These are phyloP conservation scores for Solanum chmielewskii DNA, from an alignment of 257 asterid species.

Conservation along the genomic window DNA sequence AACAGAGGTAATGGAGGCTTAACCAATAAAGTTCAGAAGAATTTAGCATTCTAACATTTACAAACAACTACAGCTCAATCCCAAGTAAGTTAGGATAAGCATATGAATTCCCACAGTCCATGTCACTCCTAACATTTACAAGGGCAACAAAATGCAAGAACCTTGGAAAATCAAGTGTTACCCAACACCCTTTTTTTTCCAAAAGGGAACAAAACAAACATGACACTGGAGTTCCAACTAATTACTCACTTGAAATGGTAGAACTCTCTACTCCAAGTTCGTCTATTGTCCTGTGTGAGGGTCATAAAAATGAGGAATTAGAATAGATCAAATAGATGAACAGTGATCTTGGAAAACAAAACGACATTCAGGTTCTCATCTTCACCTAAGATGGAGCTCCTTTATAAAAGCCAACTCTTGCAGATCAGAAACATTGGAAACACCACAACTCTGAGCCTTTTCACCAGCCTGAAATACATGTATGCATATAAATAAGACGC, in stretches of 20 bases:
- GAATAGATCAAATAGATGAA: not conserved
- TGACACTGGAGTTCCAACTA: not conserved
- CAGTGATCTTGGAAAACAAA: not conserved
- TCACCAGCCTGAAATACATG: constrained; percentile 60
- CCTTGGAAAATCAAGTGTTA: not conserved
- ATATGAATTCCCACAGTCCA: not conserved
- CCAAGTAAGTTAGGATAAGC: not conserved
- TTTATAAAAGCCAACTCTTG: constrained; percentile 52
- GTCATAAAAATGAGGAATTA: not conserved
- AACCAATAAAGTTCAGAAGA: not conserved
- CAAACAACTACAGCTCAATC: not conserved
- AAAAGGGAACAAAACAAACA: not conserved
- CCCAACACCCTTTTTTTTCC: not conserved
- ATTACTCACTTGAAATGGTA: constrained; percentile 49
- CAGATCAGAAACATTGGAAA: constrained; percentile 53
- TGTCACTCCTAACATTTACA: not conserved
- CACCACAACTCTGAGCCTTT: constrained; percentile 75
- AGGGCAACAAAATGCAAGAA: not conserved
- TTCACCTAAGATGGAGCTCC: constrained; percentile 63
- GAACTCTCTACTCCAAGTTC: constrained; percentile 68
- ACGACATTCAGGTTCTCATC: not conserved
- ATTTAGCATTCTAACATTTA: not conserved
- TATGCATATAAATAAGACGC: not conserved
- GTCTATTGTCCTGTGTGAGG: constrained; percentile 38
- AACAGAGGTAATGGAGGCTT: not conserved